Conservation (phyloP, 106 monocot genomes). For the Cymbidium sinense region DNA sequence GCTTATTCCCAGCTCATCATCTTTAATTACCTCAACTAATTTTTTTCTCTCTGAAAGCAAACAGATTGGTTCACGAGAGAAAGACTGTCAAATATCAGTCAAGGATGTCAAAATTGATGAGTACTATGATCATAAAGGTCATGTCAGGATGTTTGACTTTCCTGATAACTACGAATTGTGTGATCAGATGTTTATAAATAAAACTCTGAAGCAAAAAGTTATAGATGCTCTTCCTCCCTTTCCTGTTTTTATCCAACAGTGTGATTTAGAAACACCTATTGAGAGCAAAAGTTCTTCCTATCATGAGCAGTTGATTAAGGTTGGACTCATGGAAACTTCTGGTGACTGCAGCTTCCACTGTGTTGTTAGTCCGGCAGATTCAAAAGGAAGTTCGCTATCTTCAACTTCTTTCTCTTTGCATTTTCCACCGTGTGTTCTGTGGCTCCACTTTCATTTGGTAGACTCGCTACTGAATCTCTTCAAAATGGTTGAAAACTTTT, state of each 20-base stretch:
- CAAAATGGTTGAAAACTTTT: conserved; percentile 33
- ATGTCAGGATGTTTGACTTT: conserved; percentile 8
- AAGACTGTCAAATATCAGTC: conserved; percentile 47
- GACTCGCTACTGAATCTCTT: conserved; percentile 39
- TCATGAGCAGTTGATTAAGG: conserved; percentile 21
- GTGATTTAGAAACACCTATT: conserved; percentile 19
- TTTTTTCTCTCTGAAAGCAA: conserved; percentile 22
- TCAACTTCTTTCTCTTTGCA: conserved; percentile 47
- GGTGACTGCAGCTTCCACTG: conserved; percentile 46
- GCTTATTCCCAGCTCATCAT: neutral
- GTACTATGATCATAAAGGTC: conserved; percentile 28
- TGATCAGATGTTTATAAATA: conserved; percentile 20
- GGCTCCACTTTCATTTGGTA: conserved; percentile 68
- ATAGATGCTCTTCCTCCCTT: conserved; percentile 53
- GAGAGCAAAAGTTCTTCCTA: neutral
- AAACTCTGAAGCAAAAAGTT: conserved; percentile 36
- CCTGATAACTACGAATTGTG: conserved; percentile 2
- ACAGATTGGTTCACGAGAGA: conserved; percentile 57
- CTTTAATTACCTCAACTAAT: conserved; percentile 10
- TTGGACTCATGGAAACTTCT: conserved; percentile 68
- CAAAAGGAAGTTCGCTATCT: conserved; percentile 19
- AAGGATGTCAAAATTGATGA: conserved; percentile 59
- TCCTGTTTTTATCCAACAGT: conserved; percentile 21
- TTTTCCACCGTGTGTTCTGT: conserved; percentile 63
- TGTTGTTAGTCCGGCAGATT: conserved; percentile 28